Conservation (phyloP, 2,329 filamentous ascomycete genomes). For the Claviceps arundinis region DNA sequence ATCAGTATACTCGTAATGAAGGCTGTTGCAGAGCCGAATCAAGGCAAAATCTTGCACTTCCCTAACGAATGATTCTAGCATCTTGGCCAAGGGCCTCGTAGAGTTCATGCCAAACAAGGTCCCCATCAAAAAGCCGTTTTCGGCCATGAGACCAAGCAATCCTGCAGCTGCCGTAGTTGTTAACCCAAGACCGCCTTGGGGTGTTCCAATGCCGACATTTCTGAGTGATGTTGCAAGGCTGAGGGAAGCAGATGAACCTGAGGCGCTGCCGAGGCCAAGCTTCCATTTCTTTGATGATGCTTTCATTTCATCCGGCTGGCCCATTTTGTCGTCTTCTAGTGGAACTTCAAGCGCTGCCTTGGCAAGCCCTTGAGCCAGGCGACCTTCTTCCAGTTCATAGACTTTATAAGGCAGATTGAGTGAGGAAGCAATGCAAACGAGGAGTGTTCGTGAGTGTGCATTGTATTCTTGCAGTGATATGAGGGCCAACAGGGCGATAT, state of each 20-base stretch:
- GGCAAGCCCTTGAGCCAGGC: conserved; percentile 61
- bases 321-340: conserved; percentile 16
- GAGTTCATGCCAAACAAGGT: conserved; percentile 87
- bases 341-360: conserved; percentile 48
- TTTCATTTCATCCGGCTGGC: conserved; percentile 46
- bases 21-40: conserved; percentile 51
- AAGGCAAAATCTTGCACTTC: conserved; percentile 87
- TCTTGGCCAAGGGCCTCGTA: conserved; percentile 66
- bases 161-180: conserved; percentile 61
- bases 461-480: conserved; percentile 68
- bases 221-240: conserved; percentile 67
- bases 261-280: conserved; percentile 36
- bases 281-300: conserved; percentile 53
- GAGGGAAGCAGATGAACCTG: conserved; percentile 35
- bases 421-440: conserved; percentile 57
- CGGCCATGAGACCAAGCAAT: conserved; percentile 66
- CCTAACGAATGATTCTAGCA: conserved; percentile 76
- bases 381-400: conserved; percentile 58
- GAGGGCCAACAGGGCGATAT: conserved; percentile 57
- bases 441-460: conserved; percentile 57
- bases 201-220: conserved; percentile 63
- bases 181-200: conserved; percentile 66
- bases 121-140: conserved; percentile 68
- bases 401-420: conserved; percentile 52
- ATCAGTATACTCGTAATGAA: conserved; percentile 28